Evolutionary conservation across 2,329 filamentous ascomycete genomes (phyloP).

Genomic region (Penicillium psychrosexuale): DNA sequence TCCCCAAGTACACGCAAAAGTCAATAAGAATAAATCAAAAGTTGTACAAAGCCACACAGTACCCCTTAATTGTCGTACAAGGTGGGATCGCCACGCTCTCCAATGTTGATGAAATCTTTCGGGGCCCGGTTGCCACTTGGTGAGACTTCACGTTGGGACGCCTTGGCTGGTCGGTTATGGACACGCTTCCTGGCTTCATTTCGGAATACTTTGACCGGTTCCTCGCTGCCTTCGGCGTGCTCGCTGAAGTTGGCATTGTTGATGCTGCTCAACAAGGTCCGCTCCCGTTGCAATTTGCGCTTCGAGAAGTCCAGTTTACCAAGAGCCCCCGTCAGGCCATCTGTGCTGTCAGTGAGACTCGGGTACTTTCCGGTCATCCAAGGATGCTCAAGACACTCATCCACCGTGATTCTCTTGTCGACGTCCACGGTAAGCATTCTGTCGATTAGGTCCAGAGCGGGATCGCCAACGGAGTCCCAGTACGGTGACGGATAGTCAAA

Average conservation of each 20-base stretch:
- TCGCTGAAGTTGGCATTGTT: conserved; percentile 68
- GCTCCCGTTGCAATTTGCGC: conserved; percentile 74
- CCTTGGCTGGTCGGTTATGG: conserved; percentile 41
- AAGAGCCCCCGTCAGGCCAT: conserved; percentile 85
- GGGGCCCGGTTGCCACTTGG: conserved; percentile 67
- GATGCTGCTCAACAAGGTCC: conserved; percentile 77
- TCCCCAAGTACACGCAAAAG: background rate
- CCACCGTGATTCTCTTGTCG: conserved; percentile 77
- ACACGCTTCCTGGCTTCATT: conserved; percentile 55
- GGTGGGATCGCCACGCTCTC: conserved; percentile 78
- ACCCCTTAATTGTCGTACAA: conserved; percentile 61
- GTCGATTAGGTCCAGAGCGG: conserved; percentile 89
- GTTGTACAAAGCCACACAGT: background rate
- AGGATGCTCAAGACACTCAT: conserved; percentile 85
- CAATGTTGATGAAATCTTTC: conserved; percentile 77
- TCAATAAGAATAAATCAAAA: conserved; percentile 1
- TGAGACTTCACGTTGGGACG: conserved; percentile 52
- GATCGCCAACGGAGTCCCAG: conserved; percentile 84
- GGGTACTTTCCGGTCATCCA: conserved; percentile 69
- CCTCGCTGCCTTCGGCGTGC: conserved; percentile 55
- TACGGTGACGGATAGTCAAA: conserved; percentile 97
- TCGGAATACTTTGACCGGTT: conserved; percentile 72
- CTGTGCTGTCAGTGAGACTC: conserved; percentile 78
- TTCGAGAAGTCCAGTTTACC: conserved; percentile 77
- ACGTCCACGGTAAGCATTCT: conserved; percentile 89